Conservation (phyloP, 2,329 filamentous ascomycete genomes). For the Zalaria sp. region DNA sequence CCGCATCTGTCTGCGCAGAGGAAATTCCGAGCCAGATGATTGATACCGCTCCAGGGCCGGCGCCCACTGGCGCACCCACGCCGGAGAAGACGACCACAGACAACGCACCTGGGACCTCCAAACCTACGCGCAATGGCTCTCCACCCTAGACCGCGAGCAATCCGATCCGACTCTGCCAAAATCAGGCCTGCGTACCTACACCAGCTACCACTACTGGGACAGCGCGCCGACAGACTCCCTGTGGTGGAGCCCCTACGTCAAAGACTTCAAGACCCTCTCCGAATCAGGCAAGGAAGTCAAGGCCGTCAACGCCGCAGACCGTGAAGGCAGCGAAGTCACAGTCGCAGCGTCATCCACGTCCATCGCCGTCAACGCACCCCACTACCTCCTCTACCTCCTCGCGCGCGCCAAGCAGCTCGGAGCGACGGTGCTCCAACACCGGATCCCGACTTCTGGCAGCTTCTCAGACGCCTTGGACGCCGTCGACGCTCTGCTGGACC, state of each 20-base stretch:
- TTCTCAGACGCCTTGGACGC: slow-evolving; percentile 15
- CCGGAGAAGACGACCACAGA: slow-evolving; percentile 17
- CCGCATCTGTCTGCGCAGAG: too few relatives aligned
- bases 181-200: neutral
- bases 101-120: slow-evolving; percentile 27
- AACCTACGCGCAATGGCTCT: slow-evolving; percentile 28
- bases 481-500: slow-evolving; percentile 11
- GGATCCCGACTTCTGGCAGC: slow-evolving; percentile 14
- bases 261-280: slow-evolving; percentile 15
- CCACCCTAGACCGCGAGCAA: slow-evolving; percentile 16
- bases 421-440: slow-evolving; percentile 14
- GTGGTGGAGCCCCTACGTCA: slow-evolving; percentile 26
- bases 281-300: slow-evolving; percentile 1
- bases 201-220: slow-evolving; percentile 14
- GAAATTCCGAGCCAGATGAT: too few relatives aligned
- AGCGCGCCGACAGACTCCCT: slow-evolving; percentile 12
- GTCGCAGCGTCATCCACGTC: slow-evolving; percentile 17
- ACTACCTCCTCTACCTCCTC: slow-evolving; percentile 23
- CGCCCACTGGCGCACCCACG: slow-evolving; percentile 33
- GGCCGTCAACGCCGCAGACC: neutral
- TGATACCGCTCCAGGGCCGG: slow-evolving; percentile 25
- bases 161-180: slow-evolving; percentile 7
- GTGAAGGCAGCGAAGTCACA: too few relatives aligned
- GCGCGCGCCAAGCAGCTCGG: slow-evolving; percentile 13
- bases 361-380: slow-evolving; percentile 22